Conservation (phyloP, 164 flowering plant species). For the Nymphaea colorata region DNA sequence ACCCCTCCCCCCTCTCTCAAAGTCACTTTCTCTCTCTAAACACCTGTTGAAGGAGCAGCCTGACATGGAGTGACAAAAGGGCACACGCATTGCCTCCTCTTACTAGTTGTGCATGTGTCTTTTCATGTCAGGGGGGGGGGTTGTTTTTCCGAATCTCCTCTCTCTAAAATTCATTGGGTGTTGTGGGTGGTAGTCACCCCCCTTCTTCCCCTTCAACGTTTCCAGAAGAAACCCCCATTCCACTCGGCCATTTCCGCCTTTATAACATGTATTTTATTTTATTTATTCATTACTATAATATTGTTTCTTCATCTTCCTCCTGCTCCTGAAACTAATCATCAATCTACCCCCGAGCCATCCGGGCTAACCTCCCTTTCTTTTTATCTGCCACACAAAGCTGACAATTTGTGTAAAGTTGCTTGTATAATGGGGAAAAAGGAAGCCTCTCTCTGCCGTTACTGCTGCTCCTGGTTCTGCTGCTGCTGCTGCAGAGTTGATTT, state of each 20-base stretch:
- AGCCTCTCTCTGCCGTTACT: slow-evolving; percentile 19
- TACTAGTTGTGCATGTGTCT: slow-evolving; percentile 36
- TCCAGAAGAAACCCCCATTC: slow-evolving; percentile 21
- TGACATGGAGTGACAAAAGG: slow-evolving; percentile 28
- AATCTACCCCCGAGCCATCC: slow-evolving; percentile 51
- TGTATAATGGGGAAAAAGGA: background rate
- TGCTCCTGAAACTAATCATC: slow-evolving; percentile 30
- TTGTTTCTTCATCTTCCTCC: too few species aligned
- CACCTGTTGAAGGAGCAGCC: slow-evolving; percentile 24
- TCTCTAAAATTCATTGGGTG: slow-evolving; percentile 5
- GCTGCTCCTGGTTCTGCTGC: slow-evolving; percentile 15
- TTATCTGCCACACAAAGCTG: background rate
- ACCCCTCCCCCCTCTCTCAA: background rate
- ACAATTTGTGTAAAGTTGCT: background rate
- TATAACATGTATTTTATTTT: too few species aligned
- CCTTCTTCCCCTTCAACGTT: slow-evolving; percentile 7
- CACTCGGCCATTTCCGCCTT: too few species aligned
- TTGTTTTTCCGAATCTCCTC: slow-evolving; percentile 3
- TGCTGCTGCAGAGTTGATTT: background rate
- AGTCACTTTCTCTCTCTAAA: background rate
- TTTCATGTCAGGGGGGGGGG: slow-evolving; percentile 45
- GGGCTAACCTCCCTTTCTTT: slow-evolving; percentile 20
- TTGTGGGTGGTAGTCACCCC: slow-evolving; percentile 2
- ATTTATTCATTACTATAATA: too few species aligned
- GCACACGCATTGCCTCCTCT: slow-evolving; percentile 35